These are phyloP conservation scores for Radiomyces spectabilis DNA, from an alignment of 192 early-diverging fungal species.

Conservation along the genomic window DNA sequence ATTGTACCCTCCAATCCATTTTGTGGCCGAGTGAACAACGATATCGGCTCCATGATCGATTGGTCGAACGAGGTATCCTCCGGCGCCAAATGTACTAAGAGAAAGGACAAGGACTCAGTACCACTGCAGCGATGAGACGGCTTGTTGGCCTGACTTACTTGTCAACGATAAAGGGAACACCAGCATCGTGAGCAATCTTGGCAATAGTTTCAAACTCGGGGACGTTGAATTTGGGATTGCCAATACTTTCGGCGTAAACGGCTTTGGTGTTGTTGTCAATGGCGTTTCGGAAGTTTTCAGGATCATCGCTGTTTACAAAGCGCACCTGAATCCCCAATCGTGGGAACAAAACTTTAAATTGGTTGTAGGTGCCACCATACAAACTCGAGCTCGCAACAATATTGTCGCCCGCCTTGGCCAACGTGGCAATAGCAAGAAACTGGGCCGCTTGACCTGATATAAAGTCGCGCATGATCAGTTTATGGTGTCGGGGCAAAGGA, in stretches of 20 bases:
- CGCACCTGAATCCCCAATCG: slow-evolving; percentile 77
- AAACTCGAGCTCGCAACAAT: slow-evolving; percentile 75
- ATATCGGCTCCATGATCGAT: slow-evolving; percentile 96
- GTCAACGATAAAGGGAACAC: slow-evolving; percentile 89
- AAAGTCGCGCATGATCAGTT: slow-evolving; percentile 45
- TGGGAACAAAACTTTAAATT: slow-evolving; percentile 80
- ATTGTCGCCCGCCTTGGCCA: slow-evolving; percentile 81
- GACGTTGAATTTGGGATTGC: slow-evolving; percentile 86
- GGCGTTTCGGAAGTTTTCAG: slow-evolving; percentile 62
- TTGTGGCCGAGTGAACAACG: slow-evolving; percentile 87
- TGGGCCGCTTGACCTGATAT: slow-evolving; percentile 87
- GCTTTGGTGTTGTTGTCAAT: slow-evolving; percentile 92
- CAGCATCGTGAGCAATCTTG: slow-evolving; percentile 69
- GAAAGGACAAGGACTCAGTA: no score
- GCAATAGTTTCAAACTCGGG: slow-evolving; percentile 83
- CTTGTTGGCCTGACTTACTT: no score
- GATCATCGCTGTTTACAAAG: slow-evolving; percentile 67
- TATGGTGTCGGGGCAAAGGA: slow-evolving; percentile 14
- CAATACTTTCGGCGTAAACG: slow-evolving; percentile 86
- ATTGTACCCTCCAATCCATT: slow-evolving; percentile 68
- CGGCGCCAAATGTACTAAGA: slow-evolving; percentile 80
- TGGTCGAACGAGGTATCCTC: slow-evolving; percentile 75
- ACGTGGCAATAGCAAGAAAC: slow-evolving; percentile 71
- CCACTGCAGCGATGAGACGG: no score
- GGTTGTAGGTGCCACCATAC: slow-evolving; percentile 74